Percentiles rank a stretch among this genome's conserved stretches.
These are phyloP conservation scores for Entomortierella chlamydospora DNA, from an alignment of 192 early-diverging fungal genomes.

Conservation along the genomic window DNA sequence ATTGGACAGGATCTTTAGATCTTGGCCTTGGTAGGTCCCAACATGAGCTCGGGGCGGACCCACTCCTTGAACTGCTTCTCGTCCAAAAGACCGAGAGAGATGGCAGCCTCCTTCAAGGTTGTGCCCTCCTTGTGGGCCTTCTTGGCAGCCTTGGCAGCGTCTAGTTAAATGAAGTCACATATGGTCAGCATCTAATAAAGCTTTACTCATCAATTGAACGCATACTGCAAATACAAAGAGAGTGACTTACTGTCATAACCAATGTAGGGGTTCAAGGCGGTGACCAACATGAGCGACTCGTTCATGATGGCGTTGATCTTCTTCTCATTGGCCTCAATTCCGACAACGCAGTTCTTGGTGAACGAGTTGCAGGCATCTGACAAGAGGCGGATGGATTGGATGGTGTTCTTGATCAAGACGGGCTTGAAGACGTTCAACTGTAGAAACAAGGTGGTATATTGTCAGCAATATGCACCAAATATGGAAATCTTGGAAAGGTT, in stretches of 20 bases:
- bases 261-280: constrained; percentile 98
- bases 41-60: constrained; percentile 93
- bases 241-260: constrained; percentile 65
- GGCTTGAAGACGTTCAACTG: constrained; percentile 99
- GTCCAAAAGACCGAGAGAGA: constrained; percentile 87
- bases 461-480: neutral
- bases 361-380: constrained; percentile 91
- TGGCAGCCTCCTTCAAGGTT: constrained; percentile 88
- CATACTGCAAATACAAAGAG: too few species aligned
- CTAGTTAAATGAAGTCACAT: neutral
- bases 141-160: constrained; percentile 96
- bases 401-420: constrained; percentile 97
- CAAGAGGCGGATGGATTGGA: constrained; percentile 92
- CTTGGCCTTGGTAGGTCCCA: constrained; percentile 63
- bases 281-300: constrained; percentile 98
- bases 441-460: too few species aligned
- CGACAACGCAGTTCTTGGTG: constrained; percentile 95
- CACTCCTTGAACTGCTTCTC: constrained; percentile 95
- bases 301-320: constrained; percentile 89
- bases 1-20: too few species aligned
- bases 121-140: constrained; percentile 96
- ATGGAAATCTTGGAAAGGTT: too few species aligned
- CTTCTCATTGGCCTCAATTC: constrained; percentile 94
- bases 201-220: too few species aligned
- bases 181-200: too few species aligned